Conservation (phyloP, 2,329 filamentous ascomycete species). For the Hypoxylon sp. region DNA sequence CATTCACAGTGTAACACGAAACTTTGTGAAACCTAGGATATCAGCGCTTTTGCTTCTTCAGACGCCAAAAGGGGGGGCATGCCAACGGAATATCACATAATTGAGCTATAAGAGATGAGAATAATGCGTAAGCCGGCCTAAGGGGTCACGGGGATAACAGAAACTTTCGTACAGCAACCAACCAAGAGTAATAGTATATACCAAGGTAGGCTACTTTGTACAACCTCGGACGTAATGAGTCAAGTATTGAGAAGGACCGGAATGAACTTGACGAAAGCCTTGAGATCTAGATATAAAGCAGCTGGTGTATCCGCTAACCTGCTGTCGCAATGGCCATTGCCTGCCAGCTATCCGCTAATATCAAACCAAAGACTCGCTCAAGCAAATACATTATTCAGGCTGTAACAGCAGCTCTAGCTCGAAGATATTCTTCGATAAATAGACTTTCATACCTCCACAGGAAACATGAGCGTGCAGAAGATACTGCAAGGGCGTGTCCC, state of each 20-base stretch:
- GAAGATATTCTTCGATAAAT: background rate
- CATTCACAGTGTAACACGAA: background rate
- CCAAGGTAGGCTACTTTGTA: background rate
- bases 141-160: conserved; percentile 12
- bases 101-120: conserved; percentile 10
- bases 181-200: conserved; percentile 10
- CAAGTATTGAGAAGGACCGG: background rate
- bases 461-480: conserved; percentile 18
- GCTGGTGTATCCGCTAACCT: background rate
- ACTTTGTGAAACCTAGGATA: background rate
- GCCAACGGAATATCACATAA: background rate
- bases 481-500: conserved; percentile 36
- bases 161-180: conserved; percentile 7
- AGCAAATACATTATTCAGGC: conserved; percentile 2
- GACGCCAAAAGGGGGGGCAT: background rate
- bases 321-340: background rate
- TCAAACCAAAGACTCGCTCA: background rate
- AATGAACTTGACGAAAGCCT: conserved; percentile 19
- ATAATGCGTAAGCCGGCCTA: conserved; percentile 27
- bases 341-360: background rate
- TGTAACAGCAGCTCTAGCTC: background rate
- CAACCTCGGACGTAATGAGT: background rate
- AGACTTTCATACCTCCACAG: background rate
- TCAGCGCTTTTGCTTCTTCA: background rate
- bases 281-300: background rate